Base-by-base conservation (phyloP, 116 monocot species). In the Papilionanthe hybrid region DNA sequence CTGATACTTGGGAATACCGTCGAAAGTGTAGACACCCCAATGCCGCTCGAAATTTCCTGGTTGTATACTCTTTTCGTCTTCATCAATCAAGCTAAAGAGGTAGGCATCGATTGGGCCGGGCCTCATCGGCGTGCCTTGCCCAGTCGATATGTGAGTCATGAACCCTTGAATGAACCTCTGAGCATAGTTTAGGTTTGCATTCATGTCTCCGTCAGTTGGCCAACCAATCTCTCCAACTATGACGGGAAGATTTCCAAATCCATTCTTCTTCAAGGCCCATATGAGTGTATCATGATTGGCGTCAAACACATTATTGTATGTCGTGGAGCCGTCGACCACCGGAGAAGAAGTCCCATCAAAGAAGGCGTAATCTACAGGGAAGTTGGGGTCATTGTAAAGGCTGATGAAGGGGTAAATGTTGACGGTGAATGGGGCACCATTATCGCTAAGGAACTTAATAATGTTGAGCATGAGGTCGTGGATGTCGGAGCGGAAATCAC, bases 321-420 rank as follows among this genome's bases (percentile, higher is more conserved):
- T 77, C 9, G 67, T 69, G 8, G 47, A 17, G 20, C 80, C 80
- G 32, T 84, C 84, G 5, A 50, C 11, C 7, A 84, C 80, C 0
- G 77, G 43, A 3, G 79, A 77, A 2, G 67, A 42, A 17, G 84
- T 68, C 42, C 84, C 84, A 13, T 84, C 80, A 29, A 84, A 84
- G 71, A 84, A 84, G 76, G 84, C 84, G 7, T 84, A 84, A 41
- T 84, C 84, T 0, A 84, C 41, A 1, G 84, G 84, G 18, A 84
- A 84, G 56, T 57, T 80, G 20, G 84, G 29, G 57, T 94, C 90
- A 4, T 72, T 69, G 85, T 98, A 98, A 23, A 98, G 94, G 72
- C 91, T 88, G 76, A 98, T 92, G 82, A 98, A 98, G 57, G 97
- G 97, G 81, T 98, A 98, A 32, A 98, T 94, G 82, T 98, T 98